These are phyloP conservation scores for Plasmodium vinckei DNA, from an alignment of 169 alveolate genomes.

Conservation along the genomic window DNA sequence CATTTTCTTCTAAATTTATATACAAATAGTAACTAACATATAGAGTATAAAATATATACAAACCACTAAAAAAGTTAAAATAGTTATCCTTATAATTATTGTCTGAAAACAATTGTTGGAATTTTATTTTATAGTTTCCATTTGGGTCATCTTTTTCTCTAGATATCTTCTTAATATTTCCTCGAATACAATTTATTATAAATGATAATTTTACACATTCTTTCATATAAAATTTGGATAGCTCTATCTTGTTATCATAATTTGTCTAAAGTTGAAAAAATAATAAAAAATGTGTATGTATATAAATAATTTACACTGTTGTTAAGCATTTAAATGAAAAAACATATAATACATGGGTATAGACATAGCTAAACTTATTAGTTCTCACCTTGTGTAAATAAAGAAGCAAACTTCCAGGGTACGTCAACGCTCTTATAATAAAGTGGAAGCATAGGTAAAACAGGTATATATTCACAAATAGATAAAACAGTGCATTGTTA, in stretches of 20 bases:
- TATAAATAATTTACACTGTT: neutral
- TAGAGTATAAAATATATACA: constrained; percentile 57
- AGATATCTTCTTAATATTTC: constrained; percentile 20
- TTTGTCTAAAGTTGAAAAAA: constrained; percentile 29
- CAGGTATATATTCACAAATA: constrained; percentile 45
- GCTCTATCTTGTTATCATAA: constrained; percentile 51
- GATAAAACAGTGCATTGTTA: constrained; percentile 59
- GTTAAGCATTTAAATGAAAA: neutral
- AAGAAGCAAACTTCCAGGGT: constrained; percentile 68
- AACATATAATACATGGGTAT: neutral
- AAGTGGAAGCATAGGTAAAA: constrained; percentile 70
- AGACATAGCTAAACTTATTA: neutral
- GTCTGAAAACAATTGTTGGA: constrained; percentile 35
- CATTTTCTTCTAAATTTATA: constrained; percentile 60
- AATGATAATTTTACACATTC: constrained; percentile 39
- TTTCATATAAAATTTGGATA: constrained; percentile 60
- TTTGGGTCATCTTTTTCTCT: neutral
- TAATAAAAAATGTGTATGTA: neutral
- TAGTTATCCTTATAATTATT: constrained; percentile 41
- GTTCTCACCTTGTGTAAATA: constrained; percentile 44
- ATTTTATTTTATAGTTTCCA: constrained; percentile 30
- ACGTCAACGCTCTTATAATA: constrained; percentile 65
- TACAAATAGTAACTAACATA: constrained; percentile 61
- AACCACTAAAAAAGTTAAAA: constrained; percentile 59
- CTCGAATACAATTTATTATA: constrained; percentile 27